Conservation (phyloP, 495 filamentous ascomycete genomes). For the Penicillium canariense region DNA sequence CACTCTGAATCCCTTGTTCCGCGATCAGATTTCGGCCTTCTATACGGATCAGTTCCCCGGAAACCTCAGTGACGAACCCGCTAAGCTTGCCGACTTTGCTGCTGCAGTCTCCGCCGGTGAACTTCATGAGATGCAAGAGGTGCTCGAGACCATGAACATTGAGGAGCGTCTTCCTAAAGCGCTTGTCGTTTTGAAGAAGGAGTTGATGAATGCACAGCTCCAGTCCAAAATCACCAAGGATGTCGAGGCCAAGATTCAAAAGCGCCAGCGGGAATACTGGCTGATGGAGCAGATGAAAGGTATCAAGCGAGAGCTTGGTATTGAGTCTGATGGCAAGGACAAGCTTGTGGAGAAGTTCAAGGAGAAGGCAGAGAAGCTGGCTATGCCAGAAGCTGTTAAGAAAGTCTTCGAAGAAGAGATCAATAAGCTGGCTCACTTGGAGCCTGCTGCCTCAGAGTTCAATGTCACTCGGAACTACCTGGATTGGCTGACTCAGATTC, state of each 20-base stretch:
- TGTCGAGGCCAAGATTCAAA: slow-evolving; percentile 96
- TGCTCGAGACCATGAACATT: slow-evolving; percentile 83
- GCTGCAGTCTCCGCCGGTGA: slow-evolving; percentile 92
- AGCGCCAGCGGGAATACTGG: slow-evolving; percentile 98
- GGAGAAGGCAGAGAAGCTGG: slow-evolving; percentile 89
- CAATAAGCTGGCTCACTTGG: slow-evolving; percentile 89
- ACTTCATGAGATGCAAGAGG: slow-evolving; percentile 86
- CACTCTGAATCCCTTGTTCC: slow-evolving; percentile 87
- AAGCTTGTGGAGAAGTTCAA: slow-evolving; percentile 96
- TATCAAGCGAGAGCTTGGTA: slow-evolving; percentile 91
- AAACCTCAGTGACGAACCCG: slow-evolving; percentile 91
- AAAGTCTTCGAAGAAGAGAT: slow-evolving; percentile 98
- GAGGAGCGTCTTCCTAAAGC: slow-evolving; percentile 89
- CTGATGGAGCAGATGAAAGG: slow-evolving; percentile 99
- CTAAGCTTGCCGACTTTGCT: slow-evolving; percentile 93
- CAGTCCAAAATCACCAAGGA: slow-evolving; percentile 98
- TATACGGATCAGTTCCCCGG: slow-evolving; percentile 92
- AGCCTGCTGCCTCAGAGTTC: slow-evolving; percentile 94
- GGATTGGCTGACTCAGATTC: slow-evolving; percentile 97
- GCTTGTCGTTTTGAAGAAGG: slow-evolving; percentile 89
- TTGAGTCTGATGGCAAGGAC: slow-evolving; percentile 96
- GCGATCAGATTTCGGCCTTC: slow-evolving; percentile 96
- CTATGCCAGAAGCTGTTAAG: slow-evolving; percentile 94
- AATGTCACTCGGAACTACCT: slow-evolving; percentile 99
- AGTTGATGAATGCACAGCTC: slow-evolving; percentile 95